Base-by-base conservation (phyloP, 345 rosid species). In the Gossypium bickii region DNA sequence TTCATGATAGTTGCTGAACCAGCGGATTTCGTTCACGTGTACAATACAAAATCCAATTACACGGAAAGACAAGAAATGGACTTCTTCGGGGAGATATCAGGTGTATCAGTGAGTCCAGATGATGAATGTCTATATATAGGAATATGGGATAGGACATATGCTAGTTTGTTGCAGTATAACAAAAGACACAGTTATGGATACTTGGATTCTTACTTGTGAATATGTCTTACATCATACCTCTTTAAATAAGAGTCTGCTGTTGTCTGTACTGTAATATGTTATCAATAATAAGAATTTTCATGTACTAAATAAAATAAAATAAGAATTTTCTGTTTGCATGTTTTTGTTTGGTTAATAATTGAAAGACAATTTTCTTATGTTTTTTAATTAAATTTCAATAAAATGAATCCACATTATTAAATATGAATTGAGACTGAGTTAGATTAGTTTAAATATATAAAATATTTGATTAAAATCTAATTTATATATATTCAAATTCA, bases 11-110 rank as follows among this genome's bases (percentile, higher is more conserved):
- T 75, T 76, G 93, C 87, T 0, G 93, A 89, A 75, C 93, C 90
- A 3, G 93, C 90, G 0, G 90, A 89, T 72, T 89, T 87, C 29
- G 89, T 89, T 77, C 93, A 89, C 25, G 87, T 89, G 22, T 89
- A 85, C 62, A 77, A 80, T 48, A 80, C 88, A 5, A 78, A 76
- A 58, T 75, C 68, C 0, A 84, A 75, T 61, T 89, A 75, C 71
- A 55, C 53, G 49, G 76, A 64, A 77, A 64, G 79, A 59, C 93
- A 85, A 78, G 93, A 89, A 81, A 87, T 89, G 0, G 90, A 89
- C 76, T 89, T 87, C 80, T 89, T 89, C 27, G 90, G 93, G 15
- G 93, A 89, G 87, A 84, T 87, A 12, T 85, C 93, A 0, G 90
- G 93, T 11, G 82, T 89, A 68, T 78, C 93, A 24, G 73, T 89